Evolutionary conservation across 2,329 filamentous ascomycete genomes (phyloP).

Genomic region (Shiraia bambusicola): DNA sequence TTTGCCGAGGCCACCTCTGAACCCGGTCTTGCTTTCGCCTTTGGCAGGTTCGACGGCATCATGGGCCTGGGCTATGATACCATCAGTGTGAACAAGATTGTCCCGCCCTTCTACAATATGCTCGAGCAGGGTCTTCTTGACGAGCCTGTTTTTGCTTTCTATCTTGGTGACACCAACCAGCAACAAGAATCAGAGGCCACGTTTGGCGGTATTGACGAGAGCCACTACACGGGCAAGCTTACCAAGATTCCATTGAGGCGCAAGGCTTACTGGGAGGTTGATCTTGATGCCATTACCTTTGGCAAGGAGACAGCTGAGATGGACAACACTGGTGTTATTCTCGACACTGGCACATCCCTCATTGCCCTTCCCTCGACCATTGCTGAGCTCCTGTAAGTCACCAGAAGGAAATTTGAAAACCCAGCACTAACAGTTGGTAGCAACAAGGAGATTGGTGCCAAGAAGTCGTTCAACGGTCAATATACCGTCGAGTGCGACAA

Average conservation of each 20-base stretch:
- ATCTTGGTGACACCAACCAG: constrained; percentile 75
- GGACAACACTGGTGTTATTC: constrained; percentile 91
- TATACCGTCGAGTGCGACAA: constrained; percentile 90
- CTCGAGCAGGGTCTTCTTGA: constrained; percentile 86
- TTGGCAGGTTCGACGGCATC: constrained; percentile 96
- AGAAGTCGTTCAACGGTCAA: constrained; percentile 96
- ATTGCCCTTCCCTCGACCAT: constrained; percentile 90
- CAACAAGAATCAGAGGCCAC: constrained; percentile 79
- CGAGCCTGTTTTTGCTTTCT: constrained; percentile 93
- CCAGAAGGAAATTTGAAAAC: background rate
- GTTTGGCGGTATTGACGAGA: constrained; percentile 85
- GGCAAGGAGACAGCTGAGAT: constrained; percentile 84
- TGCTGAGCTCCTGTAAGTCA: constrained; percentile 77
- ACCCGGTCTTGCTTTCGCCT: constrained; percentile 95
- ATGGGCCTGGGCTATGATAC: constrained; percentile 91
- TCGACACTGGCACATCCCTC: constrained; percentile 97
- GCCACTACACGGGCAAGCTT: constrained; percentile 81
- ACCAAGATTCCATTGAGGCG: constrained; percentile 92
- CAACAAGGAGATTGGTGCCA: constrained; percentile 96
- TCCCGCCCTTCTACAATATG: constrained; percentile 96
- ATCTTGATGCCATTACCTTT: constrained; percentile 87
- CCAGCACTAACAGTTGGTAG: constrained; percentile 35
- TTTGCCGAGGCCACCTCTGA: constrained; percentile 96
- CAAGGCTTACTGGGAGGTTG: constrained; percentile 99
- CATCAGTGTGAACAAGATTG: constrained; percentile 94